A percentile compares a stretch with the other conserved stretches of the same genome.
Evolutionary conservation across 495 filamentous ascomycete species (phyloP).

Genomic region (Eremomyces bilateralis): DNA sequence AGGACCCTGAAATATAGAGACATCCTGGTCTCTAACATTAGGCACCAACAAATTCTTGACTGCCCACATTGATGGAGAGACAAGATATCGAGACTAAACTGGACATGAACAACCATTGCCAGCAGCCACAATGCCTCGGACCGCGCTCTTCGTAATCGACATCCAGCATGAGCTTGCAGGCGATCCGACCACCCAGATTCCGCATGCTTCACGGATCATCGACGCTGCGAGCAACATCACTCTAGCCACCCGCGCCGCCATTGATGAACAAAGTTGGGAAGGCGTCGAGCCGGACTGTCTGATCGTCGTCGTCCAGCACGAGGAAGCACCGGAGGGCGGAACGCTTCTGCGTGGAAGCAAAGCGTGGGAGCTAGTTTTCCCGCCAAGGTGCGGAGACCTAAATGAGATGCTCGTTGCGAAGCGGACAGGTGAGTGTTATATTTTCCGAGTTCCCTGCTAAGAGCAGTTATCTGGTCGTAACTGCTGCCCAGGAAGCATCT

Average conservation of each 20-base stretch:
- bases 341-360: conserved; percentile 9
- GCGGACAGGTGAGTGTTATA: too few relatives aligned
- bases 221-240: background rate
- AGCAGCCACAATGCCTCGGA: background rate
- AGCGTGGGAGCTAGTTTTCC: conserved; percentile 17
- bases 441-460: too few relatives aligned
- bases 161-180: conserved; percentile 16
- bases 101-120: too few relatives aligned
- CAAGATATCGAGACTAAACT: too few relatives aligned
- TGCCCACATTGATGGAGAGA: too few relatives aligned
- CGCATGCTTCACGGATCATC: conserved; percentile 10
- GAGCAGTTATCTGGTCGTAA: too few relatives aligned
- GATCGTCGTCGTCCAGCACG: conserved; percentile 18
- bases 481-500: background rate
- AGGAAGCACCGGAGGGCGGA: conserved; percentile 12
- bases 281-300: background rate
- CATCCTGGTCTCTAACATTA: too few relatives aligned
- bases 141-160: conserved; percentile 19
- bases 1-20: too few relatives aligned
- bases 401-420: conserved; percentile 12
- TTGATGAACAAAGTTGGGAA: background rate
- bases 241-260: background rate
- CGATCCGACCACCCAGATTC: conserved; percentile 10
- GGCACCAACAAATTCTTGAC: too few relatives aligned
- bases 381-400: conserved; percentile 3